Percentiles rank a stretch among this genome's conserved stretches.
These are phyloP conservation scores for Pelargonium fulgidum DNA, from an alignment of 441 rosid species.

Conservation along the genomic window DNA sequence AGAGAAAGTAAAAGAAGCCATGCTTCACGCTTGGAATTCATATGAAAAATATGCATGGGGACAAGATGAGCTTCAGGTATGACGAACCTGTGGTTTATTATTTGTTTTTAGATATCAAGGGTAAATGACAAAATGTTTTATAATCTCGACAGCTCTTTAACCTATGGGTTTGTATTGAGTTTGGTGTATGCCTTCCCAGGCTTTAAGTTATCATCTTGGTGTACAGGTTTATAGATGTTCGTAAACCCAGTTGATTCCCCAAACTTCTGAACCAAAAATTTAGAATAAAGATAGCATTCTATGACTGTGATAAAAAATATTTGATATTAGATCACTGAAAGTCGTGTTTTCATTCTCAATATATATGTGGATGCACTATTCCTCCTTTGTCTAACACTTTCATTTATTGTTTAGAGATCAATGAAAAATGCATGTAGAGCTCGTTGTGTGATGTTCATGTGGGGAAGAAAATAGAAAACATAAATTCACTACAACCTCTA, in stretches of 20 bases:
- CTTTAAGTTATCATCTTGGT: slow-evolving; percentile 6
- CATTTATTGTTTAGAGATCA: background rate
- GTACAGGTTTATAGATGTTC: background rate
- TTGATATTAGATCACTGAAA: background rate
- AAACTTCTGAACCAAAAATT: background rate
- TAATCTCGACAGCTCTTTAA: background rate
- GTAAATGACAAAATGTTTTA: background rate
- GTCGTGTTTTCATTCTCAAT: background rate
- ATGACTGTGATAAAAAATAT: background rate
- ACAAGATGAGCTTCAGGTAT: slow-evolving; percentile 91
- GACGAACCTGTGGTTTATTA: background rate
- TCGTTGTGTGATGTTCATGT: background rate
- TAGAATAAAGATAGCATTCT: background rate
- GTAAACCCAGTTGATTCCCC: slow-evolving; percentile 2
- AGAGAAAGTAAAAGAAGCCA: slow-evolving; percentile 90
- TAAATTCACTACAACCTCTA: background rate
- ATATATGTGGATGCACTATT: background rate
- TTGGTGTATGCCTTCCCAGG: background rate
- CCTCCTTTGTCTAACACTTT: background rate
- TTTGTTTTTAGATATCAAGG: background rate
- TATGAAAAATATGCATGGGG: slow-evolving; percentile 99
- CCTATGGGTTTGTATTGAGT: background rate
- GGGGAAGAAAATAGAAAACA: background rate
- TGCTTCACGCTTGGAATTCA: slow-evolving; percentile 94
- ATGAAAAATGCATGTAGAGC: background rate